These are phyloP conservation scores for Chlamydomonas incerta DNA, from an alignment of 139 green algal genomes.

Conservation along the genomic window DNA sequence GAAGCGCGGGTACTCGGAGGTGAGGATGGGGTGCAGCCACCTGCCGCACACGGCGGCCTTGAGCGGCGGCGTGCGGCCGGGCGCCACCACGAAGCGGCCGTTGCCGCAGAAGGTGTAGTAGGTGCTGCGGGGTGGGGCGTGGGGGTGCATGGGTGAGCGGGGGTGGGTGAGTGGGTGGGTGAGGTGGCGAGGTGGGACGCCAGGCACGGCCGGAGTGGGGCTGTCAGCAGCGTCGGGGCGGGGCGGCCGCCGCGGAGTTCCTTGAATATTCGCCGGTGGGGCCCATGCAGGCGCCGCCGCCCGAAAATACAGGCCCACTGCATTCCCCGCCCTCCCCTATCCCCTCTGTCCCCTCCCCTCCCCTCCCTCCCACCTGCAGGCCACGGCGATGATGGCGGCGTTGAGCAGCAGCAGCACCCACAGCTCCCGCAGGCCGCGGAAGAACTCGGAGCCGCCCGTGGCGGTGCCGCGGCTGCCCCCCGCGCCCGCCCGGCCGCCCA, in stretches of 20 bases:
- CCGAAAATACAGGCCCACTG: no score
- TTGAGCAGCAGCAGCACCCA: constrained; percentile 77
- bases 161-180: no score
- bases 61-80: background rate
- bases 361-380: constrained; percentile 60
- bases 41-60: constrained; percentile 69
- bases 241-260: no score
- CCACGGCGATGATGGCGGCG: constrained; percentile 68
- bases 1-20: constrained; percentile 74
- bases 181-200: no score
- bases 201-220: no score
- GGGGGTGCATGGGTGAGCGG: no score
- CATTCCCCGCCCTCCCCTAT: background rate
- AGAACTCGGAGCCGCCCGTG: no score
- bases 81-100: constrained; percentile 9
- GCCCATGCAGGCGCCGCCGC: no score
- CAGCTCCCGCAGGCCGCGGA: constrained; percentile 39
- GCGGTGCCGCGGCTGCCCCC: no score
- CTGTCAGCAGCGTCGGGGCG: no score
- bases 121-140: constrained; percentile 58
- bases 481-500: background rate
- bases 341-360: background rate
- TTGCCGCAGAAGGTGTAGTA: constrained; percentile 89
- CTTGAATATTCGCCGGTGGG: no score
- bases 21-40: constrained; percentile 81